Evolutionary conservation across 2,329 filamentous ascomycete species (phyloP).

Genomic region (Xylariales sp.): DNA sequence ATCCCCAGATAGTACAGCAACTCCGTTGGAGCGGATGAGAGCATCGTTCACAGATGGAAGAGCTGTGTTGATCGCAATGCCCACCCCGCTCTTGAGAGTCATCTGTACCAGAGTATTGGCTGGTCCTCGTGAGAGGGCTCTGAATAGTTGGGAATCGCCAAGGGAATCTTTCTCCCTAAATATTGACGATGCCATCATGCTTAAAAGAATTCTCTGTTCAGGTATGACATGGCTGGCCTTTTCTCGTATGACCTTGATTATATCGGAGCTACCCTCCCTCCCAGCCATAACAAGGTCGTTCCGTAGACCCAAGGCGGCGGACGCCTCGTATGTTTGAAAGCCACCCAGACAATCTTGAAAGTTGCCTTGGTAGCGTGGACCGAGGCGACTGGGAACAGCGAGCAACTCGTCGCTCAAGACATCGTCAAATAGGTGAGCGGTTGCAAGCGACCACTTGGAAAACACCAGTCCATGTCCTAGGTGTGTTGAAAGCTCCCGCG

Average conservation of each 20-base stretch:
- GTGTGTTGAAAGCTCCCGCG: constrained; percentile 75
- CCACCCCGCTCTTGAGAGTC: constrained; percentile 68
- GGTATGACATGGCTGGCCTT: constrained; percentile 79
- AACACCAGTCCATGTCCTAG: constrained; percentile 68
- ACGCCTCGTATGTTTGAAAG: constrained; percentile 94
- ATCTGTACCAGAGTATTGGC: constrained; percentile 64
- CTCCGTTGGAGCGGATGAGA: constrained; percentile 73
- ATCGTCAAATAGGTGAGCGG: constrained; percentile 84
- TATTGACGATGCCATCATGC: constrained; percentile 74
- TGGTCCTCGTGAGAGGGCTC: constrained; percentile 69
- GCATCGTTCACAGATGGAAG: constrained; percentile 86
- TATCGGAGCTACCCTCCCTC: constrained; percentile 87
- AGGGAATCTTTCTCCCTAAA: constrained; percentile 78
- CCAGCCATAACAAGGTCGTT: constrained; percentile 89
- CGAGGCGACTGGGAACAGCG: constrained; percentile 84
- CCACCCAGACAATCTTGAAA: constrained; percentile 95
- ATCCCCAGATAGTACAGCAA: constrained; percentile 76
- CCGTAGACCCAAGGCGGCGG: constrained; percentile 81
- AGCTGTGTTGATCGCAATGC: constrained; percentile 83
- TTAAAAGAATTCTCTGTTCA: constrained; percentile 77
- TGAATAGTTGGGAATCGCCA: constrained; percentile 71
- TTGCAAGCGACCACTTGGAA: constrained; percentile 85
- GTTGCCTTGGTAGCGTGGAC: constrained; percentile 88
- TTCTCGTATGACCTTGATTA: constrained; percentile 79
- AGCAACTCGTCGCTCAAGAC: constrained; percentile 86